Percentiles rank a stretch among this genome's conserved stretches.
phyloP scores from a whole-genome alignment of 345 rosid genomes.

The Excoecaria cochinchinensis region DNA sequence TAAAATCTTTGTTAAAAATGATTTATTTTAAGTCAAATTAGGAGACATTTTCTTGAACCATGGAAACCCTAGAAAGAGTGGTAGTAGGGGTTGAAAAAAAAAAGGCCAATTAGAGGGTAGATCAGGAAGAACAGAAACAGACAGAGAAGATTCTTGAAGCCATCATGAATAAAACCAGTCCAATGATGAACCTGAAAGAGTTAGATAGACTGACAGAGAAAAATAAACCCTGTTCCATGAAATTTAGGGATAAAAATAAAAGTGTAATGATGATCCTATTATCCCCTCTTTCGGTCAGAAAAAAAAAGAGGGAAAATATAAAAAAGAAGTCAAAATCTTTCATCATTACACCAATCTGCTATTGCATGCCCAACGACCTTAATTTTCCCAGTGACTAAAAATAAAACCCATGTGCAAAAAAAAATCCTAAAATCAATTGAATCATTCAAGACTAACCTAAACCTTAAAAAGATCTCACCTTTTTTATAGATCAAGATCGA shows the following conservation, averaged over 20 bases:
- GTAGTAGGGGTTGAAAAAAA: not conserved
- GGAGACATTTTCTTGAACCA: constrained; percentile 1
- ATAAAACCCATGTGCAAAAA: constrained; percentile 11
- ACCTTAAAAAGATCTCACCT: not conserved
- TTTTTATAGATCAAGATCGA: not conserved
- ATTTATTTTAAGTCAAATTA: not conserved
- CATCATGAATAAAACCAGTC: constrained; percentile 37
- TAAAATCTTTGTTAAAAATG: too few relatives aligned
- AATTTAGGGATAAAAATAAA: constrained; percentile 29
- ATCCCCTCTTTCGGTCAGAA: constrained; percentile 35
- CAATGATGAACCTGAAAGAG: constrained; percentile 43
- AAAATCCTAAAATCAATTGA: not conserved
- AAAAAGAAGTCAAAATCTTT: constrained; percentile 41
- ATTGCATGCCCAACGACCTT: constrained; percentile 26
- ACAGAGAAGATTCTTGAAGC: constrained; percentile 47
- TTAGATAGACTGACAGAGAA: constrained; percentile 34
- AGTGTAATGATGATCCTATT: constrained; percentile 50
- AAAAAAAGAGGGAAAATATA: not conserved
- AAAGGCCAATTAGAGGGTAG: constrained; percentile 22
- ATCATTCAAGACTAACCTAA: not conserved
- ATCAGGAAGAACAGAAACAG: constrained; percentile 32
- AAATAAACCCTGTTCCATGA: constrained; percentile 29
- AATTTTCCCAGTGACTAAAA: constrained; percentile 15
- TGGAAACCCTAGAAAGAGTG: constrained; percentile 13
- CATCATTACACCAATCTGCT: constrained; percentile 74